Base-by-base conservation (phyloP, 257 asterid species). In the Eustoma russellianum region DNA sequence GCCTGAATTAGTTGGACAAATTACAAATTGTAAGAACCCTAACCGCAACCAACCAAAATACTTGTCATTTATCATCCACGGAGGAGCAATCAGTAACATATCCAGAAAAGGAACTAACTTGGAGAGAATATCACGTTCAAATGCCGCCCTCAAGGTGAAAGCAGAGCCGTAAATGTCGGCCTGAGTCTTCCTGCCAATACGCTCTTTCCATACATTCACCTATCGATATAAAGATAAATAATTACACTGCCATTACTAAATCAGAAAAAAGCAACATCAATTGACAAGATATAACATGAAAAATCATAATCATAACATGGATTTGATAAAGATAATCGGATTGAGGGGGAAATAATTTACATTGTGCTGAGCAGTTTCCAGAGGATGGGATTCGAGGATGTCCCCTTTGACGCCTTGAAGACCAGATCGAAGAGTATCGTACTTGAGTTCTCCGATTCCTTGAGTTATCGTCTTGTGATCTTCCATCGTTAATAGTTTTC, bases 401-500 rank as follows among this genome's bases (percentile, higher is more conserved):
- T 82, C 96, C 63, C 93, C 82, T 76, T 83, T 83, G 30, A 87
- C 98, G 52, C 96, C 88, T 30, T 90, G 93, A 40, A 90, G 82
- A 44, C 98, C 98, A 56, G 63, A 68, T 24, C 74, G 65, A 13
- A 68, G 55, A 7, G 69, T 62, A 11, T 68, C 74, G 44, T 14
- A 50, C 43, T 62, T 68, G 50, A 41, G 69, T 38, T 64, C 74
- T 24, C 74, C 74, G 68, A 68, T 62, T 53, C 62, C 74, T 53
- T 68, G 74, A 13, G 49, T 54, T 13, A 68, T 57, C 7, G 61
- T 33, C 47, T 68, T 68, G 24, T 62, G n/a, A n/a, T n/a, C n/a
- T n/a, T n/a, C 74, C 74, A 68, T 68, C 14, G 24, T 24, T 52
- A 13, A 14, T 30, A 13, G 46, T 13, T 13, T 41, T n/a, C 11